Percentiles rank a stretch among this genome's conserved stretches.
Evolutionary conservation across 331 rosid genomes (phyloP).

Genomic region (Phaseolus coccineus): DNA sequence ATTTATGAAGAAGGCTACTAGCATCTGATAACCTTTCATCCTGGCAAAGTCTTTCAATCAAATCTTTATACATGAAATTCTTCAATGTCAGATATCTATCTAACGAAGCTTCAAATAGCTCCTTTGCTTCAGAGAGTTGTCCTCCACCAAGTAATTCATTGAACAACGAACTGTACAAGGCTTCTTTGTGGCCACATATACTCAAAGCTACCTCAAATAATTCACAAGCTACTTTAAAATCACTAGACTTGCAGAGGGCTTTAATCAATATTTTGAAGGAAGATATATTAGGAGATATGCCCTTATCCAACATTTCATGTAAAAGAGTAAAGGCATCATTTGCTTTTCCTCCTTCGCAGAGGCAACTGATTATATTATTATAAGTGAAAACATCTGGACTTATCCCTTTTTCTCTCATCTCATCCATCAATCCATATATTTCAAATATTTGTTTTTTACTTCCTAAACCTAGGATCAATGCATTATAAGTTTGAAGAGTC

Average conservation of each 20-base stretch:
- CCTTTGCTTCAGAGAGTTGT: constrained; percentile 67
- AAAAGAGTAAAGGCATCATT: constrained; percentile 81
- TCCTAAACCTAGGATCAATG: constrained; percentile 80
- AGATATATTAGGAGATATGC: constrained; percentile 71
- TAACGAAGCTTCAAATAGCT: constrained; percentile 71
- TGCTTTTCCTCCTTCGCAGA: constrained; percentile 78
- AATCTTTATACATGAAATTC: constrained; percentile 73
- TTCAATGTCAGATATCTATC: constrained; percentile 65
- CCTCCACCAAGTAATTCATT: constrained; percentile 79
- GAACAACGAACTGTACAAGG: constrained; percentile 81
- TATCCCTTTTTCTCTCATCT: constrained; percentile 87
- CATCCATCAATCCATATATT: constrained; percentile 92
- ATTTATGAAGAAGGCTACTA: constrained; percentile 58
- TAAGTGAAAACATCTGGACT: constrained; percentile 74
- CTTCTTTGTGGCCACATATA: constrained; percentile 78
- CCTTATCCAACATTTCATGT: constrained; percentile 88
- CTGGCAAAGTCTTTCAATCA: constrained; percentile 74
- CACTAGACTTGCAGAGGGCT: constrained; percentile 72
- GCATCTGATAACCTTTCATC: constrained; percentile 82
- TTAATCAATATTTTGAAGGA: constrained; percentile 78
- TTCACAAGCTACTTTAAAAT: constrained; percentile 69
- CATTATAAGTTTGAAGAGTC: constrained; percentile 89
- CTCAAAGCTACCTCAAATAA: constrained; percentile 71
- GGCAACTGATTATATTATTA: constrained; percentile 73
- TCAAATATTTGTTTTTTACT: constrained; percentile 78